Percentiles rank a stretch among this genome's conserved stretches.
These are phyloP conservation scores for Cladosporium sp. DNA, from an alignment of 2,329 filamentous ascomycete species.

Conservation along the genomic window DNA sequence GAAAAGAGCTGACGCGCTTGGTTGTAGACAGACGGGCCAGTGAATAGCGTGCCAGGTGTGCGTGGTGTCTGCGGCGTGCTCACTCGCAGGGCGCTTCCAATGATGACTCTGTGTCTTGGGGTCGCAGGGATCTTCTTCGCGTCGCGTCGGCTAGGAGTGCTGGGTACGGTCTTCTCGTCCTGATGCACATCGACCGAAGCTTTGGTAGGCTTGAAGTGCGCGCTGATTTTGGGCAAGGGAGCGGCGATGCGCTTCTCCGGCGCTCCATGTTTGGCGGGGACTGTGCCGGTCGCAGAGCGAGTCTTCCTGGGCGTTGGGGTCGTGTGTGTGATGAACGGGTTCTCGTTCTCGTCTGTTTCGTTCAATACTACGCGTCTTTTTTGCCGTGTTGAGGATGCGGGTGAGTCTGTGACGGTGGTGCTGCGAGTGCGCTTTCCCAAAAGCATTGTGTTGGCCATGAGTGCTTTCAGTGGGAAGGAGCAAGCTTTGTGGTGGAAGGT, in stretches of 20 bases:
- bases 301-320: conserved; percentile 41
- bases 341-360: conserved; percentile 66
- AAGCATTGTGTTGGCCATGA: conserved; percentile 27
- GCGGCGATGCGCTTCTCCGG: conserved; percentile 45
- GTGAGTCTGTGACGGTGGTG: conserved; percentile 36
- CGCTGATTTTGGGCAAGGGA: conserved; percentile 52
- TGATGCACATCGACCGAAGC: conserved; percentile 42
- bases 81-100: conserved; percentile 20
- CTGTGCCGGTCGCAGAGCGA: conserved; percentile 39
- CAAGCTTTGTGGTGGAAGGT: not conserved
- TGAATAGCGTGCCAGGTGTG: conserved; percentile 64
- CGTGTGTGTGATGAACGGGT: conserved; percentile 53
- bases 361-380: conserved; percentile 50
- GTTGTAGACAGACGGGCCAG: conserved; percentile 78
- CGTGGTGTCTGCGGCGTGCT: conserved; percentile 71
- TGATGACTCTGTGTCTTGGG: conserved; percentile 72
- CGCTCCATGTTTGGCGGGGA: conserved; percentile 52
- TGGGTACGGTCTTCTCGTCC: conserved; percentile 56
- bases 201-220: conserved; percentile 46
- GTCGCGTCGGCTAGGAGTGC: conserved; percentile 76
- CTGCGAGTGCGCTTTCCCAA: conserved; percentile 53
- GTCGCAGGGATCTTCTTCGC: conserved; percentile 70
- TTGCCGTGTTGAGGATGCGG: conserved; percentile 39
- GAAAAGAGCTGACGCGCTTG: conserved; percentile 85
- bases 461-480: not conserved